Percentiles rank a stretch among this genome's conserved stretches.
Conservation (phyloP, 1,139 yeast species). For the Yamadazyma kanchanaburiensis region DNA sequence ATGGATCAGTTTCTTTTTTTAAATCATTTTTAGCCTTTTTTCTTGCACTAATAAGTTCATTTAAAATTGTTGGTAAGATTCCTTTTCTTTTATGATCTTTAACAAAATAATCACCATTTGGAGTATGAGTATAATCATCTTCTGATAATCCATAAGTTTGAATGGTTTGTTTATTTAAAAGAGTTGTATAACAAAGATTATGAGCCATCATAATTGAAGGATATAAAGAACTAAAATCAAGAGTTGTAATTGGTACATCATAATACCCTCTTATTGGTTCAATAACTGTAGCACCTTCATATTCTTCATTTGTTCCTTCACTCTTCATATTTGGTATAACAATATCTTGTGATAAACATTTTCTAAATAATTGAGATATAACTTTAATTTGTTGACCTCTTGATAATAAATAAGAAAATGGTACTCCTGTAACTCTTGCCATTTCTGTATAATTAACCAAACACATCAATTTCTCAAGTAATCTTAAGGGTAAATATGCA, state of each 20-base stretch:
- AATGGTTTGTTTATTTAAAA: constrained; percentile 68
- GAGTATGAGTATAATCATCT: constrained; percentile 81
- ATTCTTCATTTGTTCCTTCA: constrained; percentile 84
- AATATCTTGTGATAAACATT: constrained; percentile 79
- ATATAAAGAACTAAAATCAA: constrained; percentile 95
- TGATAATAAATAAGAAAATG: constrained; percentile 81
- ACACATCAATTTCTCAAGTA: constrained; percentile 92
- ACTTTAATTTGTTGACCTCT: constrained; percentile 99
- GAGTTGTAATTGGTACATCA: constrained; percentile 94
- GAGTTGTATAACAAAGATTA: constrained; percentile 90
- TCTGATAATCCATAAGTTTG: constrained; percentile 60
- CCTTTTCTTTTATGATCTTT: constrained; percentile 72
- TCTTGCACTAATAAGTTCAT: constrained; percentile 87
- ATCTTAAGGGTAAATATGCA: constrained; percentile 84
- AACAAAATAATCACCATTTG: constrained; percentile 93
- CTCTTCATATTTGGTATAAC: constrained; percentile 88
- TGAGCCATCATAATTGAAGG: constrained; percentile 99
- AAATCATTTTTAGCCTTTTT: constrained; percentile 88
- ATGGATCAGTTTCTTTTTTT: constrained; percentile 92
- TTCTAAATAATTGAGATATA: constrained; percentile 89
- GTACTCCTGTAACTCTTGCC: constrained; percentile 99
- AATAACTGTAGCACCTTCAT: constrained; percentile 98
- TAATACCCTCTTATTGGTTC: constrained; percentile 95
- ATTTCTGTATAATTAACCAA: constrained; percentile 95
- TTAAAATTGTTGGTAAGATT: constrained; percentile 84